Base-by-base conservation (phyloP, 768 basidiomycete species). In the Mycena belliarum region DNA sequence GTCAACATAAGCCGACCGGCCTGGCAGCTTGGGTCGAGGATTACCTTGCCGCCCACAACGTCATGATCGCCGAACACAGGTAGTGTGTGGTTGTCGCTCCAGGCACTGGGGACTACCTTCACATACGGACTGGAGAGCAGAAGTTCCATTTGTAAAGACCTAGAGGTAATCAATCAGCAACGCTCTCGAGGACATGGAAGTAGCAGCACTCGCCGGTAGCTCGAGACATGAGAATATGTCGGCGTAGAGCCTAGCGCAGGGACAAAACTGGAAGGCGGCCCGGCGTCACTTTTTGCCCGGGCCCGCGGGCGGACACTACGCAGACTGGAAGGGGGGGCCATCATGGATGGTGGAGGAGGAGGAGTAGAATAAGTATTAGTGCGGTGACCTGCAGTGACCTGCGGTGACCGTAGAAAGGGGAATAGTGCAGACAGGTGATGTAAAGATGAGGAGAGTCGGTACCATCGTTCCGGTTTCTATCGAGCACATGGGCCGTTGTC, bases 61-160 rank as follows among this genome's bases (percentile, higher is more conserved):
- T 88, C 86, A 44, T 81, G 77, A 49, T 84, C 80, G 32, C 80
- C 78, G 61, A 86, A 89, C 5, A 89, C 83, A 2, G 87, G 76
- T 14, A 79, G 58, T 14, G 74, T 70, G 4, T 75, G 73, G 33
- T 66, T 64, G 26, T 54, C 59, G 15, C 59, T 66, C 51, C 57
- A 59, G 35, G 68, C 66, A 28, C 63, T 68, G 38, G 72, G 70
- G 38, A 76, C 70, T n/a, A 78, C 68, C 66, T 82, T 84, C 12
- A 87, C 70, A n/a, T 80, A 84, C 6, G 84, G 79, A 53, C 86
- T 88, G 54, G 82, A 79, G 25, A 90, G 71, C 55, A 82, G 81
- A 51, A 89, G 75, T 60, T 87, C 82, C 65, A 88, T 71, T 63
- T 82, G 80, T 23, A 77, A 66, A 23, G 83, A 82, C 23, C 84